phyloP scores from a whole-genome alignment of 2,329 filamentous ascomycete species.

The Colletotrichum musicola region DNA sequence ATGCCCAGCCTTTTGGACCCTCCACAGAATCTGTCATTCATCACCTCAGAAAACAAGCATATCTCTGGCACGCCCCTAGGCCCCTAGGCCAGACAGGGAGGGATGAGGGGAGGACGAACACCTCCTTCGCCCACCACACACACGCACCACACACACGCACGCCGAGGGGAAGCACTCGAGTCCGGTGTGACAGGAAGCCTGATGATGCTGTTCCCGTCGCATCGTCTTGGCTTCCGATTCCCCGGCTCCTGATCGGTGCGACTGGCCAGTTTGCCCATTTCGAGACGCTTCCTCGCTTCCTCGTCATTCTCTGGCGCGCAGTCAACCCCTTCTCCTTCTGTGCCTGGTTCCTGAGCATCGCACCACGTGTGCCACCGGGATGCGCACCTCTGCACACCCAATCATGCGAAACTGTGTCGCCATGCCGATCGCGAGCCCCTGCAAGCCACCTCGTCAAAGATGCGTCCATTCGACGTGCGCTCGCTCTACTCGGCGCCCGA shows the following conservation, averaged over 20 bases:
- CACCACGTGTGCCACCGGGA: conserved; percentile 27
- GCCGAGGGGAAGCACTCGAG: not conserved
- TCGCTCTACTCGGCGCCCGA: conserved; percentile 10
- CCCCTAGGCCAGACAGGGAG: not conserved
- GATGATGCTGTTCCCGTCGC: conserved; percentile 27
- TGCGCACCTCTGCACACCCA: conserved; percentile 4
- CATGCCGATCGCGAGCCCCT: conserved; percentile 3
- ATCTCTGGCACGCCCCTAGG: too few species aligned
- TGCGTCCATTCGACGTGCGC: conserved; percentile 1
- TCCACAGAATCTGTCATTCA: conserved; percentile 4
- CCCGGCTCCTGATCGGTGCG: conserved; percentile 4
- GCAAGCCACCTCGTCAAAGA: conserved; percentile 24
- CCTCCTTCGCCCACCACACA: not conserved
- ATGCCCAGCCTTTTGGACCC: not conserved
- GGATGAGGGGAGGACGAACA: conserved; percentile 5
- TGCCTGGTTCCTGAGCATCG: conserved; percentile 5
- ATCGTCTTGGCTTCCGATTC: conserved; percentile 13
- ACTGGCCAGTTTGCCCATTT: not conserved
- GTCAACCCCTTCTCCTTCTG: not conserved
- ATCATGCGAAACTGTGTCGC: conserved; percentile 11
- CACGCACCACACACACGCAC: not conserved
- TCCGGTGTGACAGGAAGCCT: conserved; percentile 11
- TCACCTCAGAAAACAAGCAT: not conserved
- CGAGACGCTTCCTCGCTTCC: conserved; percentile 19
- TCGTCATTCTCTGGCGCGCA: not conserved